These are phyloP conservation scores for Forsythia viridissima DNA, from an alignment of 257 asterid genomes.

Conservation along the genomic window DNA sequence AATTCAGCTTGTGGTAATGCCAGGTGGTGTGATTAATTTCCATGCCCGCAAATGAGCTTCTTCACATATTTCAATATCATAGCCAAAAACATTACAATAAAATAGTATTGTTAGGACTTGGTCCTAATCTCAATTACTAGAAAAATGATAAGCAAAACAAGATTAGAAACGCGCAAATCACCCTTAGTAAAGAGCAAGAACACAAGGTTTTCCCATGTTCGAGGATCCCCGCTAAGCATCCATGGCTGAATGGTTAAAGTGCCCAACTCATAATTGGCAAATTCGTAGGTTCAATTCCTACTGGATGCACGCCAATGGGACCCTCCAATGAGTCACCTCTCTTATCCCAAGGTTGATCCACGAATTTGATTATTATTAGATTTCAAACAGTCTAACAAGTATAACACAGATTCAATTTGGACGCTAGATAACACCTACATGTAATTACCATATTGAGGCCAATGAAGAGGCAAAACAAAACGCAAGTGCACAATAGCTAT, in stretches of 20 bases:
- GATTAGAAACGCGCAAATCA: background rate
- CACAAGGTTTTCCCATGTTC: background rate
- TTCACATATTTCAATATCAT: background rate
- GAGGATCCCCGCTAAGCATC: no score
- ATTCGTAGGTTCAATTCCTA: no score
- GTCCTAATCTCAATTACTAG: no score
- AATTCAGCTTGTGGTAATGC: no score
- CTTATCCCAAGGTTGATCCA: background rate
- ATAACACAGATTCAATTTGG: background rate
- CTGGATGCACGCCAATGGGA: no score
- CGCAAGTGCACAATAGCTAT: background rate
- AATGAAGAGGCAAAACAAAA: background rate
- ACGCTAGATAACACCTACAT: background rate
- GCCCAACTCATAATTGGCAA: no score
- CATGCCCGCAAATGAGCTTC: background rate
- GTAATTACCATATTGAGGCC: background rate
- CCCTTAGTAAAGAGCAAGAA: background rate
- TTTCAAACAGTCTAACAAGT: background rate
- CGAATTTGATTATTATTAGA: background rate
- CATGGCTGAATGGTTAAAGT: no score
- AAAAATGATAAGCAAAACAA: background rate
- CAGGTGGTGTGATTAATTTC: no score
- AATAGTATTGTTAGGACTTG: background rate
- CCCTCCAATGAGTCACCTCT: background rate
- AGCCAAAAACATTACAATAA: background rate